Conservation (phyloP, 2,329 filamentous ascomycete genomes). For the Graphium sp. region DNA sequence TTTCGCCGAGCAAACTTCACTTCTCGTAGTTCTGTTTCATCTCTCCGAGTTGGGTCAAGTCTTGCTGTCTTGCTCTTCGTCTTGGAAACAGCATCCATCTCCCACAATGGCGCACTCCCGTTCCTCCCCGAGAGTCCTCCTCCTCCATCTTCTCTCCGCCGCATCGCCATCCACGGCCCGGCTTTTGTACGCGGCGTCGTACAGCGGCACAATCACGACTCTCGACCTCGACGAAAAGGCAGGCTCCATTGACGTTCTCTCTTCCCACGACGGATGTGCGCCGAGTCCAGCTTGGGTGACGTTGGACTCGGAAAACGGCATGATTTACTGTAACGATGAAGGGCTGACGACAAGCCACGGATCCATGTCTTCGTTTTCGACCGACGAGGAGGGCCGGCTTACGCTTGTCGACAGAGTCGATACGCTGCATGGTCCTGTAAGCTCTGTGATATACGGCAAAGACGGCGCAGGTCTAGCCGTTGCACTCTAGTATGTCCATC, state of each 20-base stretch:
- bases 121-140: conserved; percentile 1
- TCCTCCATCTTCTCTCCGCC: conserved; percentile 2
- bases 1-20: too few species aligned
- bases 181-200: conserved; percentile 30
- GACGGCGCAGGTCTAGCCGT: conserved; percentile 18
- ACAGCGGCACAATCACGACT: conserved; percentile 29
- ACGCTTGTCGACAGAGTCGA: conserved; percentile 15
- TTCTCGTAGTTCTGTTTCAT: too few species aligned
- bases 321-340: conserved; percentile 46
- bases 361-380: conserved; percentile 23
- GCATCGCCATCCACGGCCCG: conserved; percentile 12
- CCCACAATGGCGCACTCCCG: background rate
- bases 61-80: too few species aligned
- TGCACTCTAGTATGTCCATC: conserved; percentile 28
- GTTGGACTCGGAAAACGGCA: conserved; percentile 27
- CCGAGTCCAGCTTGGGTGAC: conserved; percentile 43
- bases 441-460: conserved; percentile 19
- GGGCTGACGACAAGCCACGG: conserved; percentile 27
- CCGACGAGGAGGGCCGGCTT: conserved; percentile 19
- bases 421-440: conserved; percentile 23
- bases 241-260: conserved; percentile 21
- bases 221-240: conserved; percentile 18
- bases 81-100: background rate
- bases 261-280: conserved; percentile 28
- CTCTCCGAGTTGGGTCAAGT: too few species aligned